phyloP scores from a whole-genome alignment of 805 yeast species.

The Candida takata region DNA sequence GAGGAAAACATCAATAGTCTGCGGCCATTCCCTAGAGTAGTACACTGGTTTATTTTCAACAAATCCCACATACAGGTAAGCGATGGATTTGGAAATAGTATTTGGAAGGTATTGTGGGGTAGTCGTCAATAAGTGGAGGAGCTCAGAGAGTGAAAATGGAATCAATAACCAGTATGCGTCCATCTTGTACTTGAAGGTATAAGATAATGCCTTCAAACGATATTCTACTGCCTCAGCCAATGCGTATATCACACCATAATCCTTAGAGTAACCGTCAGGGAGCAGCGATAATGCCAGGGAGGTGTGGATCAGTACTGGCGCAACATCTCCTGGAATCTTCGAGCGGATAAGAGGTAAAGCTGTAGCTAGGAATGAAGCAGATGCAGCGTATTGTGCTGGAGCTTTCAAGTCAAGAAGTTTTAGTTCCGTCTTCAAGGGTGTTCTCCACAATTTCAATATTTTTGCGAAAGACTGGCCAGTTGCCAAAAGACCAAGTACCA shows the following conservation, averaged over 20 bases:
- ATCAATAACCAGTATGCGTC: constrained; percentile 11
- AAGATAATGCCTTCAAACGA: constrained; percentile 1
- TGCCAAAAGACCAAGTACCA: constrained; percentile 7
- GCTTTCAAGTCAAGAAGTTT: neutral
- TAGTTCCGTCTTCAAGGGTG: neutral
- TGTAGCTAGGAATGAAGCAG: constrained; percentile 1
- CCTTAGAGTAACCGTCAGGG: constrained; percentile 13
- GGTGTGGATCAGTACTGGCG: constrained; percentile 1
- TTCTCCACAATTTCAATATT: constrained; percentile 2
- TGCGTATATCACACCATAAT: constrained; percentile 10
- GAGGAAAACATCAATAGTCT: constrained; percentile 5
- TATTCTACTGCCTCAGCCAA: constrained; percentile 11
- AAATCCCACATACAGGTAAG: constrained; percentile 8
- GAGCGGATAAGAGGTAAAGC: constrained; percentile 6
- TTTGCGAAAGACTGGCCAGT: constrained; percentile 4
- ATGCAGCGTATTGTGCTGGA: constrained; percentile 3
- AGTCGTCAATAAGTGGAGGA: constrained; percentile 9
- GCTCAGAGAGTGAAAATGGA: constrained; percentile 14
- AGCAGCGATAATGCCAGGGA: constrained; percentile 5
- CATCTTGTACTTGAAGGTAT: neutral
- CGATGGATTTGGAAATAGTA: constrained; percentile 1
- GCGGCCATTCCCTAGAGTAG: constrained; percentile 10
- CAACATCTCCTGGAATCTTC: neutral
- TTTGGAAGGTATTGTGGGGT: constrained; percentile 15
- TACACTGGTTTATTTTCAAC: constrained; percentile 13